Base-by-base conservation (phyloP, 495 filamentous ascomycete genomes). In the Arthonia radiata region DNA sequence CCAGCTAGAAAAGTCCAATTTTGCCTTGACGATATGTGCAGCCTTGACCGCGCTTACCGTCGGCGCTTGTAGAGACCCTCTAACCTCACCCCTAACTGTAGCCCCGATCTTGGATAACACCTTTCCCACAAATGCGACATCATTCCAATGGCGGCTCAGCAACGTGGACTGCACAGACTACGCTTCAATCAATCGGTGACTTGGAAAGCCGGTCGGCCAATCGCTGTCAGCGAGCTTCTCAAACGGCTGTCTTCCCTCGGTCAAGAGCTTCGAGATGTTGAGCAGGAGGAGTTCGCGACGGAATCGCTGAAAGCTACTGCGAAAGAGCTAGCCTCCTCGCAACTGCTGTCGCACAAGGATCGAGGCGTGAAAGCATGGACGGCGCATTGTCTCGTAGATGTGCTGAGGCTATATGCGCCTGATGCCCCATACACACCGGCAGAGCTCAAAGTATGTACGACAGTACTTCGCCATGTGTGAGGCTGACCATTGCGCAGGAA, bases 391-490 rank as follows among this genome's bases (percentile, higher is more conserved):
- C 56, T 94, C 37, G 81, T 91, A 23, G 89, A 99, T 44, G 77
- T 99, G 30, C 64, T 99, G 46, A 66, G 77, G 38, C 57, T 99
- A 15, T 91, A 81, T 53, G 86, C 86, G 17, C 86, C 86, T 3
- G 70, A 94, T 62, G 86, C 86, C 47, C 86, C 86, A 7, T 94
- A 89, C 50, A 91, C 79, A 6, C 65, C 58, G 16, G 62, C 68
- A 27, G 83, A 94, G 49, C 56, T 99, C 16, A 92, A 86, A 74
- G 82, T 90, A 42, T 36, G 50, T 39, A 35, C 12, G 24, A 24
- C 11, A 13, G 8, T 15, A 23, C 12, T 13, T 27, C 37, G 4
- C 18, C 15, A 22, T 25, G 2, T 5, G 25, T 12, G 3, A 26
- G 10, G 29, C 33, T 43, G 8, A 39, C 31, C 14, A 19, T 23